Base-by-base conservation (phyloP, 2,329 filamentous ascomycete species). In the Penicillium sp. region DNA sequence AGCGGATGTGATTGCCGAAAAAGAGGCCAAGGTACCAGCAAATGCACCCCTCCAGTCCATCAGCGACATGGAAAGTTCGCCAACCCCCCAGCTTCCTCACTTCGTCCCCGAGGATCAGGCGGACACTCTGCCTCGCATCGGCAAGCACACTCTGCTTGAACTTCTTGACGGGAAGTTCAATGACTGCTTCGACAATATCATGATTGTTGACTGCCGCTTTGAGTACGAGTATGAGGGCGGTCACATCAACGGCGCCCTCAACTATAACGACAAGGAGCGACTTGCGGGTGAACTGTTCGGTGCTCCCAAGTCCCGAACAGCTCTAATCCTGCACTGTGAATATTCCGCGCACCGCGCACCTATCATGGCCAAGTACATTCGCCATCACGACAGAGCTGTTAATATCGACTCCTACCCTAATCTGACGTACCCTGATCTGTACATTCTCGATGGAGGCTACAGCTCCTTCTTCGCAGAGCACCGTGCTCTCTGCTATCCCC, bases 221-320 rank as follows among this genome's bases (percentile, higher is more conserved):
- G 95, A 99, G 83, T 99, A 99, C 78, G 95, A 99, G 80, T 99
- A 96, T 76, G 90, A 97, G 17, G 95, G 95, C 60, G 95, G 95
- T 37, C 95, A 99, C 77, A 97, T 99, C 74, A 87, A 93, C 69
- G 91, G 91, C 19, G 95, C 95, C 47, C 84, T 97, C 80, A 99
- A 99, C 82, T 95, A 93, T 83, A 98, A 97, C 79, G 92, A 97
- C 81, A 97, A 97, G 80, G 94, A 99, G 72, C 81, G 91, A 63
- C 84, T 99, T 61, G 88, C 92, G 9, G 83, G 84, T 59, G 88
- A 93, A 68, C 86, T 99, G 53, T 97, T 99, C 77, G 81, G 87
- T 33, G 84, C 85, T 19, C 87, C 89, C 71, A 81, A 86, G 51
- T 86, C 89, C 54, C 90, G 88, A 68, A 95, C 93, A 0, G 84